Conservation (phyloP, 2,329 filamentous ascomycete genomes). For the Ceratocystis destructans region DNA sequence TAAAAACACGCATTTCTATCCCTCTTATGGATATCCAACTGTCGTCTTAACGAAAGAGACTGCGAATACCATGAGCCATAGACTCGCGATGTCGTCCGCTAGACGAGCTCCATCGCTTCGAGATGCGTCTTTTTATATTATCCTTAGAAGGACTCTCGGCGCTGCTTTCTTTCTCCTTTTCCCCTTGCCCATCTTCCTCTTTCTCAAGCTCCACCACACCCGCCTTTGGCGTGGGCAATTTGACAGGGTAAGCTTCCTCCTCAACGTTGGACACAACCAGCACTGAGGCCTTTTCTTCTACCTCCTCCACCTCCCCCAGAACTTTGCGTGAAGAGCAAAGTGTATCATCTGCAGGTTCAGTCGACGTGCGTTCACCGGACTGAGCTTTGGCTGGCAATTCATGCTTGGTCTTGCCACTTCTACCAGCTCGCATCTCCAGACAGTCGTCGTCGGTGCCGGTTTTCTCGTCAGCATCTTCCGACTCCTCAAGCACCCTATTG, state of each 20-base stretch:
- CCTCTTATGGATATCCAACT: neutral
- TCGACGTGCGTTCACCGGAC: neutral
- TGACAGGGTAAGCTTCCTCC: neutral
- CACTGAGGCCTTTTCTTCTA: constrained; percentile 12
- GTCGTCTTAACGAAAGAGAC: constrained; percentile 14
- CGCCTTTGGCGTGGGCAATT: neutral
- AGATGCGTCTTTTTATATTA: constrained; percentile 5
- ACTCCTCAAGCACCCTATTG: neutral
- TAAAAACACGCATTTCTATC: too few relatives aligned
- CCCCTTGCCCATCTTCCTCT: neutral
- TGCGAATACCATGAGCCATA: constrained; percentile 16
- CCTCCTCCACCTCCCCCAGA: constrained; percentile 3
- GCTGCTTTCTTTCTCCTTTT: neutral
- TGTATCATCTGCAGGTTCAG: neutral
- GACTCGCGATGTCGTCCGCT: constrained; percentile 16
- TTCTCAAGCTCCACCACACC: neutral
- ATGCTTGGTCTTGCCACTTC: neutral
- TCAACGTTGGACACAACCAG: neutral
- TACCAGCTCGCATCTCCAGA: constrained; percentile 15
- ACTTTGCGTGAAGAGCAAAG: constrained; percentile 9
- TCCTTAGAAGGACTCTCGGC: neutral
- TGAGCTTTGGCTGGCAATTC: neutral
- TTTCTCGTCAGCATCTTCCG: constrained; percentile 10
- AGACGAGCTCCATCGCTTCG: constrained; percentile 17
- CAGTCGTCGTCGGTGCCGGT: constrained; percentile 10